Percentiles rank a stretch among this genome's conserved stretches.
These are phyloP conservation scores for Megacollybia marginata DNA, from an alignment of 768 basidiomycete genomes.

Conservation along the genomic window DNA sequence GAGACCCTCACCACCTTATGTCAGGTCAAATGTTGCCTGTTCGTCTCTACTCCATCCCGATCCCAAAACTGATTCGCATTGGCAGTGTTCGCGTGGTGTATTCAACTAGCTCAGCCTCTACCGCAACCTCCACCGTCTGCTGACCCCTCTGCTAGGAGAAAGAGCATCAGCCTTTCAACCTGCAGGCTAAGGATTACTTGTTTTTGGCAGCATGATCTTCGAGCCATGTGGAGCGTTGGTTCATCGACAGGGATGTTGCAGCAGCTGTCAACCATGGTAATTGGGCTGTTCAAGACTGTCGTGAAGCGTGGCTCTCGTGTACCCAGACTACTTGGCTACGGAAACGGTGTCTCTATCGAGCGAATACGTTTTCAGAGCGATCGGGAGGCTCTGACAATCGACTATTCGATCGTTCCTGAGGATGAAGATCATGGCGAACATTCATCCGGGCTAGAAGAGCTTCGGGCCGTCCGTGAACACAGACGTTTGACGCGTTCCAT, in stretches of 20 bases:
- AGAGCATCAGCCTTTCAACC: constrained; percentile 17
- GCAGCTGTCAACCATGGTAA: constrained; percentile 79
- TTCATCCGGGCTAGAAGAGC: constrained; percentile 29
- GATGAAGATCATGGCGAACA: constrained; percentile 51
- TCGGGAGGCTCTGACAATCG: constrained; percentile 73
- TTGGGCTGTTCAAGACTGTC: constrained; percentile 78
- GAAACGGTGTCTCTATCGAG: constrained; percentile 75
- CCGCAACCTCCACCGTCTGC: constrained; percentile 23
- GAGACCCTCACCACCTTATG: constrained; percentile 86
- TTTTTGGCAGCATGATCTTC: constrained; percentile 94
- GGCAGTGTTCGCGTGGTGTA: constrained; percentile 86
- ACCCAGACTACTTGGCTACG: constrained; percentile 71
- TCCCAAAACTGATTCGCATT: too few relatives aligned
- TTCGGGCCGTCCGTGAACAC: constrained; percentile 58
- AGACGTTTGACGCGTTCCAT: constrained; percentile 67
- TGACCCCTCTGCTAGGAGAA: constrained; percentile 22
- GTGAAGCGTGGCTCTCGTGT: constrained; percentile 67
- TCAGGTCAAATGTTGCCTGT: constrained; percentile 81
- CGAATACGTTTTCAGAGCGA: constrained; percentile 74
- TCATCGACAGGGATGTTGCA: constrained; percentile 59
- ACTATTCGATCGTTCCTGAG: constrained; percentile 78
- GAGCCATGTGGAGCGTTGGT: constrained; percentile 77
- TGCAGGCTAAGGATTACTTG: constrained; percentile 72
- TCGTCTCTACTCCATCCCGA: constrained; percentile 15
- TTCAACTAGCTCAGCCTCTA: constrained; percentile 54